Base-by-base conservation (phyloP, 192 early-diverging fungal species). In the Kickxella alabastrina region DNA sequence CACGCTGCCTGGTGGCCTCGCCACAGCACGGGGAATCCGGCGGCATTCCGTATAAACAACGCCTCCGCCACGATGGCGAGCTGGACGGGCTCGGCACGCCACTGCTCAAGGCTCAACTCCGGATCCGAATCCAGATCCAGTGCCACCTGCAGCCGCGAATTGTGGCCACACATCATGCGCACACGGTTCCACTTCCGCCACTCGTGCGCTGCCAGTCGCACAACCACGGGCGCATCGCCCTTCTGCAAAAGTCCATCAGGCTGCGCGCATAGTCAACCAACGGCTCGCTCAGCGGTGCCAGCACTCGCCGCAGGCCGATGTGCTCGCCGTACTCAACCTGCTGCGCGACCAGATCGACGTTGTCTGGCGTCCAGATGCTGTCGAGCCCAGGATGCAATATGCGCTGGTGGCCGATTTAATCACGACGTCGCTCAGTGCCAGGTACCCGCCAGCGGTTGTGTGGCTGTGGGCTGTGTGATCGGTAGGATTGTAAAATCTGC, bases 41-140 rank as follows among this genome's bases (percentile, higher is more conserved):
- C 86, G 27, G 68, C 62, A 68, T 97, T 97, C 6, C 57, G 59
- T 5, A 90, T 50, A 52, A 99, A 99, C 26, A 88, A 57, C 14
- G 62, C 31, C 10, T 81, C 82, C 3, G 89, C 84, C 7, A 99
- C 35, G 31, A 92, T 79, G 4, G 96, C 72, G 1, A 79, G 62
- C 49, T 83, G 80, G 15, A 99, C 73, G 0, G 97, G 97, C 55
- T 98, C 95, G 2, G 93, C 87, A 12, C 83, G 61, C 97, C 97
- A 99, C 27, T 62, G 59, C 34, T 39, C 17, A 8, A 70, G 26
- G 22, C 58, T 83, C n/a, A n/a, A n/a, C 4, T 85, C 54, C 0
- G 74, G 53, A 0, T 69, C 63, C 4, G 84, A 21, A 43, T 84
- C 78, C 45, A 94, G 60, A 12, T 87, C 87, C 48, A 81, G 46